Base-by-base conservation (phyloP, 192 early-diverging fungal species). In the Coemansia sp. region DNA sequence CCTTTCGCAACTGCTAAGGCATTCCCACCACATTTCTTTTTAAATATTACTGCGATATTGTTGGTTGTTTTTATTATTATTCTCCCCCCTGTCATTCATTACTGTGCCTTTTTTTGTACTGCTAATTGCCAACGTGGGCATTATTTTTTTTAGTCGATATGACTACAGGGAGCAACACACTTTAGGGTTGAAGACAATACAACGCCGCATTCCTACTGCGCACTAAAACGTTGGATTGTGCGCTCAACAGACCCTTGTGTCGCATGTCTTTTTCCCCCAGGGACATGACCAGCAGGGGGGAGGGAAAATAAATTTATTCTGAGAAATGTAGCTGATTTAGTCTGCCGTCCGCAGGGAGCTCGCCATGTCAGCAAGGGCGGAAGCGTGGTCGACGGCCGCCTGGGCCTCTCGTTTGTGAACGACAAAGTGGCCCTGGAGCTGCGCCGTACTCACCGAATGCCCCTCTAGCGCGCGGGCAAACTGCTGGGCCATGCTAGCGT, bases 401-500 rank as follows among this genome's bases (percentile, higher is more conserved):
- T 86, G 63, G 0, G 96, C 89, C 62, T 86, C 80, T 69, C 95
- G 91, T 56, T 95, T 91, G 59, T 88, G 87, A 39, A 90, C 78
- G 9, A 97, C 94, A 89, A 99, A 99, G 82, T 99, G 97, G 4
- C 97, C 97, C 81, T 99, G 97, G 36, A 99, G 72, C 66, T 86
- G 86, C 0, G 95, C 95, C 5, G 95, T 93, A 76, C 93, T 95
- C 36, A 94, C 85, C 5, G 70, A 64, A 41, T 86, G 76, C 34
- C 84, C 85, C 22, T 73, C 66, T 12, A 89, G 61, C 24, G 64
- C 74, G 2, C 78, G 58, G 2, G 91, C 89, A 88, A 99, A 97
- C 61, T 69, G 51, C 2, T 91, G 85, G 9, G 90, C 95, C 64
- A 93, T 72, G 15, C 67, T 72, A 0, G 71, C 36, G 36, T 85